Conservation (phyloP, 2,329 filamentous ascomycete genomes). For the Fusarium sp. region DNA sequence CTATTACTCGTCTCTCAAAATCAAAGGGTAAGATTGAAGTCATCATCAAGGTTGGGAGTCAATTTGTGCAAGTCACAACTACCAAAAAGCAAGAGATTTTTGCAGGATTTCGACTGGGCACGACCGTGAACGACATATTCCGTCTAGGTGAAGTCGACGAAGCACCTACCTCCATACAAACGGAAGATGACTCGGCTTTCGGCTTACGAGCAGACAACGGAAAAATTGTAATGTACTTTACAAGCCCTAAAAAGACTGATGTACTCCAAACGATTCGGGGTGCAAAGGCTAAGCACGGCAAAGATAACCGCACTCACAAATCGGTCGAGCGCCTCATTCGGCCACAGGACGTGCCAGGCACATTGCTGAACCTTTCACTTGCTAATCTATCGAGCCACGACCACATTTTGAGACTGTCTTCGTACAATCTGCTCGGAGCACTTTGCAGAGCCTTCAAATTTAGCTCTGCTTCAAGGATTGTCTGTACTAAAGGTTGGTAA, state of each 20-base stretch:
- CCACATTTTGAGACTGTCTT: constrained; percentile 66
- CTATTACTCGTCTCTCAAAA: constrained; percentile 71
- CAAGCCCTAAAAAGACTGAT: constrained; percentile 70
- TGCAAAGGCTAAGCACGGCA: constrained; percentile 71
- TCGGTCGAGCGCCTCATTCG: constrained; percentile 71
- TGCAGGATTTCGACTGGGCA: constrained; percentile 67
- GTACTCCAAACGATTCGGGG: constrained; percentile 69
- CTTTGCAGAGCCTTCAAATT: constrained; percentile 75
- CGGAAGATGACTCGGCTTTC: constrained; percentile 73
- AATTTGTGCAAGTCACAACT: constrained; percentile 75
- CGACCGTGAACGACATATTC: constrained; percentile 76
- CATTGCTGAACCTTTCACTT: constrained; percentile 71
- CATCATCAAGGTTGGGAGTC: constrained; percentile 72
- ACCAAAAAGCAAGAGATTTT: constrained; percentile 74
- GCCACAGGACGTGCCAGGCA: constrained; percentile 75
- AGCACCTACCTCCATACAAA: constrained; percentile 69
- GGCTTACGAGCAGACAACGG: constrained; percentile 73
- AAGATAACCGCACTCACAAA: constrained; percentile 68
- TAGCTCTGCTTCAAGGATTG: constrained; percentile 66
- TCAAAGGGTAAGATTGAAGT: constrained; percentile 77
- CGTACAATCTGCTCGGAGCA: constrained; percentile 73
- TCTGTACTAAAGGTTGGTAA: constrained; percentile 67
- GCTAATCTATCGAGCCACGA: constrained; percentile 72
- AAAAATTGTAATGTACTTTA: constrained; percentile 77
- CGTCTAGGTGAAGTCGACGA: constrained; percentile 73